Evolutionary conservation across 352 stramenopile species (phyloP).

Genomic region (Phytophthora fragariaefolia): DNA sequence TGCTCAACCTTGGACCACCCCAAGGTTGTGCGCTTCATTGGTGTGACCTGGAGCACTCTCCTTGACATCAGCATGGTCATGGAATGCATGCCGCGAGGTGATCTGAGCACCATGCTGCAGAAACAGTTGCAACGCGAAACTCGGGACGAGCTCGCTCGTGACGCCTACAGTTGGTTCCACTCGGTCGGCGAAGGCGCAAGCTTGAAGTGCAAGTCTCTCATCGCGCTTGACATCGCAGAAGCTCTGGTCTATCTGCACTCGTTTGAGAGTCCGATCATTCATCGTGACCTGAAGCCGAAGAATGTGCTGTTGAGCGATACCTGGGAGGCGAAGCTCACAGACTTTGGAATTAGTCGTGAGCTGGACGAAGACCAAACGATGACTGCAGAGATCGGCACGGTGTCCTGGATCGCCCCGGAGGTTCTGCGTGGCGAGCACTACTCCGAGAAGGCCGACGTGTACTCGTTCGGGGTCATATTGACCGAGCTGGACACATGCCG

Average conservation of each 20-base stretch:
- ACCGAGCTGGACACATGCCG: conserved; percentile 59
- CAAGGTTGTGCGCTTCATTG: conserved; percentile 58
- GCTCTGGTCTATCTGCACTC: conserved; percentile 59
- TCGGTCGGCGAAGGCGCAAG: conserved; percentile 34
- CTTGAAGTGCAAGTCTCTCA: conserved; percentile 43
- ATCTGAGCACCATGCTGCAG: conserved; percentile 51
- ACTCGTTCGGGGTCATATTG: conserved; percentile 72
- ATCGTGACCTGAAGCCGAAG: conserved; percentile 62
- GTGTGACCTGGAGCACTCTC: conserved; percentile 59
- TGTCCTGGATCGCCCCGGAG: conserved; percentile 74
- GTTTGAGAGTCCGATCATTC: conserved; percentile 54
- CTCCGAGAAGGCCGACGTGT: conserved; percentile 77
- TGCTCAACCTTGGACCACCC: conserved; percentile 48
- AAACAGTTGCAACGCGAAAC: conserved; percentile 37
- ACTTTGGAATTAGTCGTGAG: conserved; percentile 62
- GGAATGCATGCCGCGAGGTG: conserved; percentile 55
- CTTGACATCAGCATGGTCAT: conserved; percentile 62
- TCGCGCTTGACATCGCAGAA: conserved; percentile 52
- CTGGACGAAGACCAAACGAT: conserved; percentile 44
- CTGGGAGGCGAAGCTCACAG: conserved; percentile 57
- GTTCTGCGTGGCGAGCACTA: conserved; percentile 66
- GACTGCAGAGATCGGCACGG: conserved; percentile 64
- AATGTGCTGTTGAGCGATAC: conserved; percentile 58
- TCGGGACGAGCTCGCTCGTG: conserved; percentile 26
- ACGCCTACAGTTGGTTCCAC: conserved; percentile 45